Base-by-base conservation (phyloP, 139 green algal species). In the Volvox reticuliferus region DNA sequence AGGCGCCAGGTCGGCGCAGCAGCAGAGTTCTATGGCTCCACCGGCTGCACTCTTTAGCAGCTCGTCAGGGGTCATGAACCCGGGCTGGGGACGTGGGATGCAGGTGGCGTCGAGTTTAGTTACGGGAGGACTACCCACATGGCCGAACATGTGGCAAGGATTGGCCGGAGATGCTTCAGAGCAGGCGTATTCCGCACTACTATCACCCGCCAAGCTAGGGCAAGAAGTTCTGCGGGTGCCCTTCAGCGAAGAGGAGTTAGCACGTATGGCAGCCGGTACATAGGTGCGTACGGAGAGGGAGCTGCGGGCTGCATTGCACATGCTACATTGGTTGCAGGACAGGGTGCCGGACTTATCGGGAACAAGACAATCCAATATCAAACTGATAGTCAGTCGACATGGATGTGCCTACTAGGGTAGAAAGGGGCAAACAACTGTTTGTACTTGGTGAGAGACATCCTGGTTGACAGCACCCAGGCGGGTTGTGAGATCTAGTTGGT, bases 81-180 rank as follows among this genome's bases (percentile, higher is more conserved):
- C n/a, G n/a, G n/a, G n/a, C n/a, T n/a, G n/a, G n/a, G n/a, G n/a
- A n/a, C 24, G 24, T 2, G 82, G 26, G 14, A 36, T 79, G 14
- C 9, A 79, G 0, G 2, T 5, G 14, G 24, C 22, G 22, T 63
- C 82, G 33, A 26, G 35, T 12, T 1, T 28, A 0, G 78, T 88
- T 26, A 12, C 65, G 65, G 35, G 0, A 2, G 22, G 78, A 3
- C 36, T 88, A 26, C 21, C 14, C 14, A 1, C 2, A 12, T 28
- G 35, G n/a, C n/a, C n/a, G 79, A 88, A 24, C 35, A 65, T 1
- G 22, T 20, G 12, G 55, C 30, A 28, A 84, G n/a, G 13, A 5
- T 12, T 83, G 19, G 71, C 32, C 12, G 86, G 86, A 14, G 86
- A 90, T 33, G 86, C 86, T 1, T 90, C 86, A 1, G 86, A 90